Percentiles rank a stretch among this genome's conserved stretches.
Conservation (phyloP, 495 filamentous ascomycete genomes). For the Delitschia confertaspora region DNA sequence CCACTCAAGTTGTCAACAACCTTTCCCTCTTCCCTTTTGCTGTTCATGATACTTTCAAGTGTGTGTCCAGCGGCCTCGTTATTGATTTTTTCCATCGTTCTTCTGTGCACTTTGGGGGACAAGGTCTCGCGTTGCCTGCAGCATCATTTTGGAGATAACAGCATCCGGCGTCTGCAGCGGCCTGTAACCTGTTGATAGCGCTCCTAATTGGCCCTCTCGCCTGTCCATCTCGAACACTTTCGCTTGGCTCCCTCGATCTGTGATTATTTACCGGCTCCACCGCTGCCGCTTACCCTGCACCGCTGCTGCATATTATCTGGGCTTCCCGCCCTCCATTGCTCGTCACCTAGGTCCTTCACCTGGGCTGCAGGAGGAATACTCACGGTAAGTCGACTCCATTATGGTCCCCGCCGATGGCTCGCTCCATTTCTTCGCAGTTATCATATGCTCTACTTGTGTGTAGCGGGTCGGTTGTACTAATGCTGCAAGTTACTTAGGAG, state of each 20-base stretch:
- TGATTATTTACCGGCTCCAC: conserved; percentile 5
- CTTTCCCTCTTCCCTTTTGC: conserved; percentile 1
- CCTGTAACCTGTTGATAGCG: conserved; percentile 12
- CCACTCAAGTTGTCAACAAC: background rate
- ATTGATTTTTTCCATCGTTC: conserved; percentile 5
- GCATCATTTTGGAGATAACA: too few relatives aligned
- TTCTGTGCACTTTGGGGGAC: conserved; percentile 1
- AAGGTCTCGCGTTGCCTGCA: background rate
- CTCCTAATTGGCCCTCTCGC: conserved; percentile 16
- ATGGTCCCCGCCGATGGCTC: background rate
- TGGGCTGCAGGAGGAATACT: conserved; percentile 17
- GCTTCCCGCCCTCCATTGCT: conserved; percentile 6
- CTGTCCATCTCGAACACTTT: conserved; percentile 7
- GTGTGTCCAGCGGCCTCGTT: background rate
- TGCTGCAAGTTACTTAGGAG: conserved; percentile 9
- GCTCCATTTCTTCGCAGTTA: conserved; percentile 10
- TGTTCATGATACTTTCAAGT: background rate
- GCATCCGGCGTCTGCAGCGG: background rate
- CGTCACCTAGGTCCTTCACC: conserved; percentile 24
- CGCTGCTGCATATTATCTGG: conserved; percentile 23
- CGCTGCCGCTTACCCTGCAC: conserved; percentile 15
- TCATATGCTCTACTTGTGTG: too few relatives aligned
- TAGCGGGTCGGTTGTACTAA: too few relatives aligned
- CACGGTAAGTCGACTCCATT: conserved; percentile 3
- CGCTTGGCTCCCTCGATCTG: conserved; percentile 13